Percentiles rank a stretch among this genome's conserved stretches.
These are phyloP conservation scores for Verticillium dahliae DNA, from an alignment of 2,329 filamentous ascomycete species.

Conservation along the genomic window DNA sequence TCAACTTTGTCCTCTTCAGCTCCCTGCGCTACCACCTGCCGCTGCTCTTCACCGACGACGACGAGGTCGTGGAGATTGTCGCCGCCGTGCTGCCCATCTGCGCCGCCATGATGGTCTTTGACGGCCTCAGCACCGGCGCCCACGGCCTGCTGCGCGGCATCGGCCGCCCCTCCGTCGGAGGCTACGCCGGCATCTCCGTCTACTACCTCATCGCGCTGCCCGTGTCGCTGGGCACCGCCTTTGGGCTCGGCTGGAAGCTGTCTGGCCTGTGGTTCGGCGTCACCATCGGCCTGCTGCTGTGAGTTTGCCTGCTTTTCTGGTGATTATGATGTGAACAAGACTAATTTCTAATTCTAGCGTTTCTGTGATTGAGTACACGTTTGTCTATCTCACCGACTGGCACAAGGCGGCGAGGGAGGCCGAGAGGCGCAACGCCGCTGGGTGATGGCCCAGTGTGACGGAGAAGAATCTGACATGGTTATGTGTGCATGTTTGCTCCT, in stretches of 20 bases:
- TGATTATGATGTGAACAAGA: constrained; percentile 6
- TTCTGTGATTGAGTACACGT: constrained; percentile 45
- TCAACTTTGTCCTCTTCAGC: constrained; percentile 69
- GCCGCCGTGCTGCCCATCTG: constrained; percentile 69
- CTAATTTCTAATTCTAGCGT: constrained; percentile 29
- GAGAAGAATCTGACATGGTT: background rate
- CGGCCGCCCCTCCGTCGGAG: constrained; percentile 82
- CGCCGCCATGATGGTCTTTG: constrained; percentile 85
- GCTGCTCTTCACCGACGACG: constrained; percentile 68
- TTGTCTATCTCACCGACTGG: constrained; percentile 47
- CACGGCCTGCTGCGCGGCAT: constrained; percentile 83
- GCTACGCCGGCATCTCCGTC: constrained; percentile 77
- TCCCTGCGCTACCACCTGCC: constrained; percentile 68
- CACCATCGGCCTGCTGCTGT: constrained; percentile 59
- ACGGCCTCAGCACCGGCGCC: constrained; percentile 70
- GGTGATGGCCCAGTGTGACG: constrained; percentile 17
- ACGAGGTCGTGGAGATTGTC: constrained; percentile 62
- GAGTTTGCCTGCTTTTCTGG: constrained; percentile 28
- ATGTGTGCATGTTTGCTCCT: background rate
- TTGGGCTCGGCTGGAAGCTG: constrained; percentile 70
- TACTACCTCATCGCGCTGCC: constrained; percentile 87
- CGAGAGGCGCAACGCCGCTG: constrained; percentile 40
- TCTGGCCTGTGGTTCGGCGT: constrained; percentile 77
- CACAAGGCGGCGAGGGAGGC: constrained; percentile 46
- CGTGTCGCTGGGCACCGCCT: constrained; percentile 70